Evolutionary conservation across 2,329 filamentous ascomycete genomes (phyloP).

Genomic region (Amauroascus verrucosus): DNA sequence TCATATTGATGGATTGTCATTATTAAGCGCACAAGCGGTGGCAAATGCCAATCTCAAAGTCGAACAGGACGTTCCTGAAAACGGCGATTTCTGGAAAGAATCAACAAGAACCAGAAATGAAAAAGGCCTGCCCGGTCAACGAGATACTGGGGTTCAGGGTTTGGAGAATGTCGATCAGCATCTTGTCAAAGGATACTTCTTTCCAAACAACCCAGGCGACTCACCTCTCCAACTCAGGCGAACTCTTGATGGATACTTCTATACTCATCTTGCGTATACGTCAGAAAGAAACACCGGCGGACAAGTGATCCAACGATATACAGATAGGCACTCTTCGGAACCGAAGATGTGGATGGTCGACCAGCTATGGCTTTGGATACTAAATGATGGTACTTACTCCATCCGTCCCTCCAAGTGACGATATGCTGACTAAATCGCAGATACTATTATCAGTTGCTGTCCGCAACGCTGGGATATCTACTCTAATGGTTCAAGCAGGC

Average conservation of each 20-base stretch:
- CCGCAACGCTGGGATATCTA: not conserved
- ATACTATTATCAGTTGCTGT: not conserved
- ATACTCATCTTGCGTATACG: not conserved
- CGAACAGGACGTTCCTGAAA: not conserved
- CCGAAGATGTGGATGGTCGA: not conserved
- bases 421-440: not conserved
- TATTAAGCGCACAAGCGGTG: not conserved
- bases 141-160: not conserved
- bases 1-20: not conserved
- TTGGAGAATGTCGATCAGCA: not conserved
- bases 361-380: not conserved
- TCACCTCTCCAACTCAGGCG: not conserved
- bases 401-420: not conserved
- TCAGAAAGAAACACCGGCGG: not conserved
- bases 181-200: not conserved
- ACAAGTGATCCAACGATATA: not conserved
- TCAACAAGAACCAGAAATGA: not conserved
- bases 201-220: not conserved
- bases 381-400: not conserved
- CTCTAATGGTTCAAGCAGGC: not conserved
- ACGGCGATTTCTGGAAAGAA: too few relatives aligned
- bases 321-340: not conserved
- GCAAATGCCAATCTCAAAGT: not conserved
- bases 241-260: not conserved
- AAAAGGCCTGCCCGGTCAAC: not conserved